Evolutionary conservation across 108 stramenopile genomes (phyloP).

Genomic region (Skeletonema grethae): DNA sequence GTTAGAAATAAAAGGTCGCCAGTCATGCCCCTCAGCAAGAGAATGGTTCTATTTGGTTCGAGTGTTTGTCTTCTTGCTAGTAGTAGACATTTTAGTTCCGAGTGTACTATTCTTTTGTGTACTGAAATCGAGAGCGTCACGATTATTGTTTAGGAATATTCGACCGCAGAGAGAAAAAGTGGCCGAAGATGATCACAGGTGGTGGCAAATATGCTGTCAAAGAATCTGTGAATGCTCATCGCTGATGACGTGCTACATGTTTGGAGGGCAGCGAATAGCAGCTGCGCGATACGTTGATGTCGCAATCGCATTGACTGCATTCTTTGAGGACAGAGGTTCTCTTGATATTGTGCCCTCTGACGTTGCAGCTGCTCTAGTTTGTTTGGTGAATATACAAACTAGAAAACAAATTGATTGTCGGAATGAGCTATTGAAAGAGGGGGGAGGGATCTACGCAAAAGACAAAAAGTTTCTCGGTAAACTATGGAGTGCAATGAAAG

Average conservation of each 20-base stretch:
- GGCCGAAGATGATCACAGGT: conserved; percentile 59
- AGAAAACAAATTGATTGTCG: conserved; percentile 47
- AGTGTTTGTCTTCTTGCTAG: conserved; percentile 25
- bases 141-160: conserved; percentile 3
- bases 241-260: conserved; percentile 78
- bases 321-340: conserved; percentile 72
- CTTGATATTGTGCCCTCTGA: conserved; percentile 61
- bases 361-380: conserved; percentile 52
- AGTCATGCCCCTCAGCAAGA: background rate
- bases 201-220: conserved; percentile 55
- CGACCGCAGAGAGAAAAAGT: conserved; percentile 15
- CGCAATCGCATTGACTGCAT: conserved; percentile 80
- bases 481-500: conserved; percentile 22
- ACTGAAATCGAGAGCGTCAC: conserved; percentile 8
- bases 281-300: conserved; percentile 63
- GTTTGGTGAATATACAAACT: conserved; percentile 50
- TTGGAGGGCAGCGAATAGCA: conserved; percentile 76
- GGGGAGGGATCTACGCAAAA: conserved; percentile 37
- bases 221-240: conserved; percentile 61
- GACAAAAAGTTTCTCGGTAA: conserved; percentile 22
- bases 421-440: conserved; percentile 28
- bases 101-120: conserved; percentile 7
- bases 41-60: conserved; percentile 2
- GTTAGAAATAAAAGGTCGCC: background rate
- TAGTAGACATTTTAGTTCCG: conserved; percentile 18